These are phyloP conservation scores for Fagus sylvatica DNA, from an alignment of 306 rosid genomes.

Conservation along the genomic window DNA sequence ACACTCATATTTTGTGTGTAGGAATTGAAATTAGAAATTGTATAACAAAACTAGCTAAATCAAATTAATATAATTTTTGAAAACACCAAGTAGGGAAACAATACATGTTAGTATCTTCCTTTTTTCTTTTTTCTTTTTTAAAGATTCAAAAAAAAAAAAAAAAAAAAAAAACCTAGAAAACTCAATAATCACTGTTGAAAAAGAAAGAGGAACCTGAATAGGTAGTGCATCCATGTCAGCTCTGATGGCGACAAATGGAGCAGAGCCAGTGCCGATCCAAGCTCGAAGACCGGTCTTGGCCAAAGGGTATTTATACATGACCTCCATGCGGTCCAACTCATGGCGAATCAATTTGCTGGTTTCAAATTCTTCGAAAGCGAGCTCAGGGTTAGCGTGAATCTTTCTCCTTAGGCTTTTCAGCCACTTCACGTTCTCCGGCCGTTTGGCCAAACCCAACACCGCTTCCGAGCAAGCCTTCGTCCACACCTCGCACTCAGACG, in stretches of 20 bases:
- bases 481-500: slow-evolving; percentile 57
- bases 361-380: slow-evolving; percentile 87
- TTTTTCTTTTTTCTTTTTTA: too few relatives aligned
- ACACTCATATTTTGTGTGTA: too few relatives aligned
- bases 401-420: slow-evolving; percentile 57
- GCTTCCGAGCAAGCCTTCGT: slow-evolving; percentile 58
- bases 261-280: slow-evolving; percentile 86
- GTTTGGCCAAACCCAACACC: slow-evolving; percentile 56
- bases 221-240: slow-evolving; percentile 99
- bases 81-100: not conserved
- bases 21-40: too few relatives aligned
- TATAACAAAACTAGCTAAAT: not conserved
- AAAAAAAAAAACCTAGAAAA: too few relatives aligned
- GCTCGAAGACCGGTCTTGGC: slow-evolving; percentile 88
- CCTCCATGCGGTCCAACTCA: slow-evolving; percentile 76
- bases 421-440: slow-evolving; percentile 73
- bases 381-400: slow-evolving; percentile 86
- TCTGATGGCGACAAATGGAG: slow-evolving; percentile 88
- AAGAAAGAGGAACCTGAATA: slow-evolving; percentile 56
- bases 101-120: too few relatives aligned
- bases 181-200: not conserved
- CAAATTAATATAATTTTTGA: not conserved
- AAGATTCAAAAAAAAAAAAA: not conserved
- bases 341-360: slow-evolving; percentile 68
- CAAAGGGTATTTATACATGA: slow-evolving; percentile 59